Percentiles rank a stretch among this genome's conserved stretches.
Conservation (phyloP, 768 basidiomycete genomes). For the Tulasnella sp. region DNA sequence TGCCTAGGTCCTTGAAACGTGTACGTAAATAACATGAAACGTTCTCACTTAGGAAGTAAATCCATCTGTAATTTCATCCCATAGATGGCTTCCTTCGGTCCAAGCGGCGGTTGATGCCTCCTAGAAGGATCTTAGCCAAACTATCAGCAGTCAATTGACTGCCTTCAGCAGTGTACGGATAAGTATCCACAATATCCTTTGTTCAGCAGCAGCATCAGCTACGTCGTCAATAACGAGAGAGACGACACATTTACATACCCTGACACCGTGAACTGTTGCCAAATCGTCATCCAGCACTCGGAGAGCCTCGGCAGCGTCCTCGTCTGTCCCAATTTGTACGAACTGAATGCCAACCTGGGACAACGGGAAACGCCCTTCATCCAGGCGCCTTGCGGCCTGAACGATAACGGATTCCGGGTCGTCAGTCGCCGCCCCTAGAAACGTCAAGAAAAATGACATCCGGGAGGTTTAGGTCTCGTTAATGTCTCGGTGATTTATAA, state of each 20-base stretch:
- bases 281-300: constrained; percentile 63
- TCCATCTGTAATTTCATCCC: neutral
- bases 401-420: constrained; percentile 42
- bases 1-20: too few species aligned
- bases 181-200: constrained; percentile 74
- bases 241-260: constrained; percentile 46
- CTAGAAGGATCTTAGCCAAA: constrained; percentile 65
- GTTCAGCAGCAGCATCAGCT: constrained; percentile 27
- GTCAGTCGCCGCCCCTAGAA: constrained; percentile 36
- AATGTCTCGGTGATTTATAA: neutral
- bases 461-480: neutral
- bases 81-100: constrained; percentile 42
- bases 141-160: constrained; percentile 52
- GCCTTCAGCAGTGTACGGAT: constrained; percentile 50
- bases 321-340: constrained; percentile 45
- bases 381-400: constrained; percentile 42
- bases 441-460: neutral
- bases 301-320: constrained; percentile 45
- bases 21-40: neutral
- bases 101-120: constrained; percentile 64
- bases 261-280: constrained; percentile 47
- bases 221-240: neutral
- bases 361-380: constrained; percentile 45
- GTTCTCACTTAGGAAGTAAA: neutral
- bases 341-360: constrained; percentile 48